Percentiles rank a stretch among this genome's conserved stretches.
These are phyloP conservation scores for Tetragonia tetragonoides DNA, from an alignment of 148 eudicot genomes.

Conservation along the genomic window DNA sequence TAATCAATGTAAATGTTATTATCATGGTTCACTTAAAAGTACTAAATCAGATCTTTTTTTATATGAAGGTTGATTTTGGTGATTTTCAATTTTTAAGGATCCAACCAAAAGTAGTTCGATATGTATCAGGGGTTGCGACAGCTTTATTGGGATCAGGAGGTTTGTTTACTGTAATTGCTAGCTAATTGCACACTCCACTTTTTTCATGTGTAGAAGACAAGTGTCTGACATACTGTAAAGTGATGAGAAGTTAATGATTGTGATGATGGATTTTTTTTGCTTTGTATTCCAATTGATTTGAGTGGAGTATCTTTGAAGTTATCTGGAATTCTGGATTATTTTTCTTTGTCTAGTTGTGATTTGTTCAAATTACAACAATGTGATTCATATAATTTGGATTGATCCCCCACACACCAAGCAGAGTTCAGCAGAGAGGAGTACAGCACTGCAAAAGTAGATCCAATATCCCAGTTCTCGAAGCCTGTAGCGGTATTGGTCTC, in stretches of 20 bases:
- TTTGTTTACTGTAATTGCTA: slow-evolving; percentile 30
- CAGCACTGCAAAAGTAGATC: slow-evolving; percentile 71
- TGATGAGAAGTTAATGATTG: background rate
- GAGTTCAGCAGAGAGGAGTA: slow-evolving; percentile 80
- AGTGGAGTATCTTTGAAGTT: background rate
- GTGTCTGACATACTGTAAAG: background rate
- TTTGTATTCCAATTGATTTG: background rate
- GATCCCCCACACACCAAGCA: slow-evolving; percentile 30
- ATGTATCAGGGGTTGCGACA: slow-evolving; percentile 94
- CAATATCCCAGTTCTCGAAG: slow-evolving; percentile 81
- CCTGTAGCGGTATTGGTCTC: slow-evolving; percentile 64
- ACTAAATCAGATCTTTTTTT: slow-evolving; percentile 27
- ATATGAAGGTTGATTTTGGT: slow-evolving; percentile 85
- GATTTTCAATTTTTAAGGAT: slow-evolving; percentile 92
- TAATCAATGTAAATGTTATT: background rate
- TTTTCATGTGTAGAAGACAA: background rate
- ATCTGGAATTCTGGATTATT: slow-evolving; percentile 1
- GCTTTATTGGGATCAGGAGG: slow-evolving; percentile 98
- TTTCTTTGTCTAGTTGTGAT: background rate
- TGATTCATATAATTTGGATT: background rate
- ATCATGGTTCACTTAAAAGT: background rate
- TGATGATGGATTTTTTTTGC: background rate
- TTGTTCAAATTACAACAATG: background rate
- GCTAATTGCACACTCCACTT: background rate
- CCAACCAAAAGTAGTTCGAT: slow-evolving; percentile 79